phyloP scores from a whole-genome alignment of 2,329 filamentous ascomycete genomes.

The Rutstroemia sp. region DNA sequence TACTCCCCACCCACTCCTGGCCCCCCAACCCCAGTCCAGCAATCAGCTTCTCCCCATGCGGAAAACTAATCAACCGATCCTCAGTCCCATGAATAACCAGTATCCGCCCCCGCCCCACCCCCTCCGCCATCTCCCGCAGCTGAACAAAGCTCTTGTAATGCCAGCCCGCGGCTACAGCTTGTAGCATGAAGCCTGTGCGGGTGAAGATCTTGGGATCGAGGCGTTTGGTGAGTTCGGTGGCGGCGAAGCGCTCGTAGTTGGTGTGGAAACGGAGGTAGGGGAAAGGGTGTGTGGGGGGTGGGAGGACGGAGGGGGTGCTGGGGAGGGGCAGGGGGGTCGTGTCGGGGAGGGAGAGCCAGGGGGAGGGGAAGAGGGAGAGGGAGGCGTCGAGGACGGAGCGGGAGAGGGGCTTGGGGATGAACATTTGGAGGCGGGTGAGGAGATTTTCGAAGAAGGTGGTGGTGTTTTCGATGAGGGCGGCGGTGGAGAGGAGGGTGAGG shows the following conservation, averaged over 20 bases:
- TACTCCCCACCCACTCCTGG: slow-evolving; percentile 42
- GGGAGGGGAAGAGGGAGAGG: slow-evolving; percentile 54
- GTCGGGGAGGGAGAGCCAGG: slow-evolving; percentile 58
- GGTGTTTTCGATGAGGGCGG: slow-evolving; percentile 53
- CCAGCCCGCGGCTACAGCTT: slow-evolving; percentile 72
- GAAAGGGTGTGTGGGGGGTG: slow-evolving; percentile 26
- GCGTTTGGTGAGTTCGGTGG: slow-evolving; percentile 70
- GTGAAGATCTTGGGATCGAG: slow-evolving; percentile 53
- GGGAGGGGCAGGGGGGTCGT: slow-evolving; percentile 38
- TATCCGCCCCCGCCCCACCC: slow-evolving; percentile 66
- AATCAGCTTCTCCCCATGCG: slow-evolving; percentile 63
- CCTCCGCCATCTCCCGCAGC: slow-evolving; percentile 56
- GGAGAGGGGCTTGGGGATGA: slow-evolving; percentile 66
- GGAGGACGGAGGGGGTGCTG: slow-evolving; percentile 33
- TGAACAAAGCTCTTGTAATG: slow-evolving; percentile 67
- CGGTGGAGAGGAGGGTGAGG: slow-evolving; percentile 54
- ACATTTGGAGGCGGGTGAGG: slow-evolving; percentile 44
- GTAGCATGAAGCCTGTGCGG: slow-evolving; percentile 62
- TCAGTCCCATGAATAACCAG: slow-evolving; percentile 46
- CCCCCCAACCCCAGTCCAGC: slow-evolving; percentile 51
- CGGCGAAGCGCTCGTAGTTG: slow-evolving; percentile 77
- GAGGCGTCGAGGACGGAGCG: slow-evolving; percentile 57
- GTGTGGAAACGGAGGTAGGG: slow-evolving; percentile 53
- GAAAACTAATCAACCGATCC: slow-evolving; percentile 71
- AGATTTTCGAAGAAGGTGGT: slow-evolving; percentile 59